Percentiles rank a stretch among this genome's conserved stretches.
Evolutionary conservation across 2,329 filamentous ascomycete species (phyloP).

Genomic region (Trichoderma semiorbis): DNA sequence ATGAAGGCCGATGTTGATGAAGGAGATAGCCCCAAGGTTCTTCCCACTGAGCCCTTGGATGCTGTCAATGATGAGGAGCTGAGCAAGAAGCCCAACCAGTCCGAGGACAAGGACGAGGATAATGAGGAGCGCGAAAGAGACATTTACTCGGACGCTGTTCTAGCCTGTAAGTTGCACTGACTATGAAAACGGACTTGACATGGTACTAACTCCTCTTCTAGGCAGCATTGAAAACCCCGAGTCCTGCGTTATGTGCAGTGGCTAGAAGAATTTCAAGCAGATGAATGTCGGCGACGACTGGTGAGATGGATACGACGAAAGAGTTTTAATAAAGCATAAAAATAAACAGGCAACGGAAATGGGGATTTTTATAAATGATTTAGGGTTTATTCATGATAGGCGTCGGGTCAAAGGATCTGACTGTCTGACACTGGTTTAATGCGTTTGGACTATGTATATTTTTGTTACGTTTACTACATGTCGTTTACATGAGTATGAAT

Average conservation of each 20-base stretch:
- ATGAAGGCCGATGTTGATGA: conserved; percentile 78
- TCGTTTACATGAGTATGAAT: conserved; percentile 1
- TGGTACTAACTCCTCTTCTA: conserved; percentile 38
- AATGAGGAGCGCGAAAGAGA: conserved; percentile 78
- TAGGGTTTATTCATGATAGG: neutral
- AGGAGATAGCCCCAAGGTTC: conserved; percentile 73
- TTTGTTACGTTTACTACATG: conserved; percentile 4
- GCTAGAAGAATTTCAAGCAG: conserved; percentile 48
- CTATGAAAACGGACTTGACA: neutral
- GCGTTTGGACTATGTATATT: conserved; percentile 11
- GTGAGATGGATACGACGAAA: conserved; percentile 30
- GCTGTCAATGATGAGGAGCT: conserved; percentile 64
- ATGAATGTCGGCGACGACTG: conserved; percentile 24
- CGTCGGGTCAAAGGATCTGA: neutral
- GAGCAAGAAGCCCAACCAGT: conserved; percentile 50
- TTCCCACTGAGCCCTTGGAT: conserved; percentile 67
- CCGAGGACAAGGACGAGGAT: conserved; percentile 69
- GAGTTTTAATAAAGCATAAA: neutral
- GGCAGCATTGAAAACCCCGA: conserved; percentile 97
- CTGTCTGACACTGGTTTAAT: conserved; percentile 6
- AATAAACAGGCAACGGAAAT: conserved; percentile 10
- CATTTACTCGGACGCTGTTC: conserved; percentile 90
- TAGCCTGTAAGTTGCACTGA: conserved; percentile 69
- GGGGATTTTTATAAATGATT: neutral
- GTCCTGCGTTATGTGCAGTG: conserved; percentile 94